phyloP scores from a whole-genome alignment of 2,329 filamentous ascomycete genomes.

The Corynespora cassiicola region DNA sequence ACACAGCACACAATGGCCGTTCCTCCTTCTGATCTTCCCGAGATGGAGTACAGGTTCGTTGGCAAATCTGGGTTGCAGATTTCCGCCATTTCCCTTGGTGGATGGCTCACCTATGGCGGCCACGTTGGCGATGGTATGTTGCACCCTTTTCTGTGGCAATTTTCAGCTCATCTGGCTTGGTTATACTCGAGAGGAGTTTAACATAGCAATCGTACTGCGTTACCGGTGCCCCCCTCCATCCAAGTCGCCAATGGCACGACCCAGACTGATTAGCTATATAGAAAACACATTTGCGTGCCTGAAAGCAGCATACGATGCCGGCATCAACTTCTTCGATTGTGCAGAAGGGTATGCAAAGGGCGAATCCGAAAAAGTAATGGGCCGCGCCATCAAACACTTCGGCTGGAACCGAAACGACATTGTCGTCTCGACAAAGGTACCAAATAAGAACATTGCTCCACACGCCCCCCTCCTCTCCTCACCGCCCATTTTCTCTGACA shows the following conservation, averaged over 20 bases:
- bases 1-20: too few relatives aligned
- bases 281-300: slow-evolving; percentile 64
- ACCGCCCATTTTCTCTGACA: background rate
- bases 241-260: too few relatives aligned
- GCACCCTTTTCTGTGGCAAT: background rate
- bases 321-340: slow-evolving; percentile 68
- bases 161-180: too few relatives aligned
- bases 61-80: slow-evolving; percentile 76
- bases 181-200: too few relatives aligned
- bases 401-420: slow-evolving; percentile 65
- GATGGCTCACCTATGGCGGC: slow-evolving; percentile 73
- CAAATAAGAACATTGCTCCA: background rate
- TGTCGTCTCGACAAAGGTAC: slow-evolving; percentile 64
- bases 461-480: background rate
- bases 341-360: slow-evolving; percentile 62
- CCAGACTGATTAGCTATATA: background rate
- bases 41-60: slow-evolving; percentile 75
- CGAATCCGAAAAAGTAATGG: slow-evolving; percentile 62
- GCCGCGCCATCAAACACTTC: slow-evolving; percentile 62
- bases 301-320: slow-evolving; percentile 62
- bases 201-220: too few relatives aligned
- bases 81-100: slow-evolving; percentile 72
- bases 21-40: slow-evolving; percentile 36
- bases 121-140: slow-evolving; percentile 69
- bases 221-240: slow-evolving; percentile 1